These are phyloP conservation scores for Catenaria anguillulae DNA, from an alignment of 371 early-diverging fungal species.

Conservation along the genomic window DNA sequence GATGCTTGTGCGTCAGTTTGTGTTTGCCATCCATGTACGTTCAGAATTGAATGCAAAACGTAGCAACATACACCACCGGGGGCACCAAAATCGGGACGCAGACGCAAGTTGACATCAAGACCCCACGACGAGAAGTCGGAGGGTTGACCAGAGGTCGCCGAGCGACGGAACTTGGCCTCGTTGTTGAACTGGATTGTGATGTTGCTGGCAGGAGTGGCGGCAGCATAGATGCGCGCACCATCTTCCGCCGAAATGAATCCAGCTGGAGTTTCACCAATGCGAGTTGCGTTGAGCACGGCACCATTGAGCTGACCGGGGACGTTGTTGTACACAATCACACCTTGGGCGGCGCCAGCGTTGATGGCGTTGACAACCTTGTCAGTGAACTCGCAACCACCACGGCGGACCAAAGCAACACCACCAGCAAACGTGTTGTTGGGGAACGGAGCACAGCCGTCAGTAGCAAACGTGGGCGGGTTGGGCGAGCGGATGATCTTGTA, in stretches of 20 bases:
- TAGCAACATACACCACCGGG: no score
- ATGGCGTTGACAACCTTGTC: slow-evolving; percentile 30
- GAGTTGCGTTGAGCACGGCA: not conserved
- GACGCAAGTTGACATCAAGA: slow-evolving; percentile 44
- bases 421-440: slow-evolving; percentile 20
- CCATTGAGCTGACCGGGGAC: slow-evolving; percentile 3
- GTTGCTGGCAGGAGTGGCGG: not conserved
- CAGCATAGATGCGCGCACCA: not conserved
- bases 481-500: not conserved
- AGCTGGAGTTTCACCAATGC: not conserved
- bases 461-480: not conserved
- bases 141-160: slow-evolving; percentile 28
- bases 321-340: slow-evolving; percentile 36
- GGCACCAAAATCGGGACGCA: slow-evolving; percentile 38
- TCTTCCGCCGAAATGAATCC: not conserved
- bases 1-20: no score
- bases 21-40: no score
- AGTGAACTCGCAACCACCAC: slow-evolving; percentile 34
- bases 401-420: slow-evolving; percentile 36
- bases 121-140: slow-evolving; percentile 51
- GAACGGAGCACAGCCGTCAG: slow-evolving; percentile 3
- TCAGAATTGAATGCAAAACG: no score
- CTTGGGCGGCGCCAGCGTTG: slow-evolving; percentile 46
- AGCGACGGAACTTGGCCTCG: slow-evolving; percentile 6
- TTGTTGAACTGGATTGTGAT: not conserved